These are phyloP conservation scores for Phytophthora citricola DNA, from an alignment of 352 stramenopile genomes.

Conservation along the genomic window DNA sequence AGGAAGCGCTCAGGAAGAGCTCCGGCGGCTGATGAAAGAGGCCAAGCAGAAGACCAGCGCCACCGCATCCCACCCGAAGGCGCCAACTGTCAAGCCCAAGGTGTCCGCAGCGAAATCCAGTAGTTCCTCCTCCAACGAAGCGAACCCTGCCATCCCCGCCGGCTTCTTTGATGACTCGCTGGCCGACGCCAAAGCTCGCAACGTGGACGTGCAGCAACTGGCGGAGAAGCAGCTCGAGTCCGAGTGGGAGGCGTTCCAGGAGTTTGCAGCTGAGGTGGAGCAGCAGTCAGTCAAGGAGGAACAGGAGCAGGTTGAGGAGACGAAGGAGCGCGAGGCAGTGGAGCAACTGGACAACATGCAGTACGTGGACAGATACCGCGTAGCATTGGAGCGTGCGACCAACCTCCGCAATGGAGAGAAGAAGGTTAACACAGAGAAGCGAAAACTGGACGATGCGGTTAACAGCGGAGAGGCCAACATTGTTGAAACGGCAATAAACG, in stretches of 20 bases:
- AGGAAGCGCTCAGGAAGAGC: slow-evolving; percentile 36
- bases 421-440: slow-evolving; percentile 22
- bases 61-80: not conserved
- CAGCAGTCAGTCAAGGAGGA: slow-evolving; percentile 44
- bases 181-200: slow-evolving; percentile 55
- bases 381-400: slow-evolving; percentile 50
- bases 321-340: slow-evolving; percentile 51
- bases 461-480: slow-evolving; percentile 18
- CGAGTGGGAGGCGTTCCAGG: slow-evolving; percentile 71
- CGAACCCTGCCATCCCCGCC: slow-evolving; percentile 31
- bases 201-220: slow-evolving; percentile 55
- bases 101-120: slow-evolving; percentile 11
- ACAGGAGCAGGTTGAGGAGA: slow-evolving; percentile 43
- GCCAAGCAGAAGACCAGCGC: slow-evolving; percentile 38
- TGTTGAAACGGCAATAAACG: slow-evolving; percentile 17
- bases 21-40: slow-evolving; percentile 50
- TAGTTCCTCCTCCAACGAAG: slow-evolving; percentile 1
- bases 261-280: slow-evolving; percentile 67
- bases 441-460: slow-evolving; percentile 16
- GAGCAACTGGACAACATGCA: slow-evolving; percentile 74
- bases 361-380: slow-evolving; percentile 69
- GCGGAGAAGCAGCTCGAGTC: slow-evolving; percentile 46
- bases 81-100: not conserved
- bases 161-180: slow-evolving; percentile 64
- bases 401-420: slow-evolving; percentile 24